Conservation (phyloP, 345 rosid genomes). For the Anacardium occidentale region DNA sequence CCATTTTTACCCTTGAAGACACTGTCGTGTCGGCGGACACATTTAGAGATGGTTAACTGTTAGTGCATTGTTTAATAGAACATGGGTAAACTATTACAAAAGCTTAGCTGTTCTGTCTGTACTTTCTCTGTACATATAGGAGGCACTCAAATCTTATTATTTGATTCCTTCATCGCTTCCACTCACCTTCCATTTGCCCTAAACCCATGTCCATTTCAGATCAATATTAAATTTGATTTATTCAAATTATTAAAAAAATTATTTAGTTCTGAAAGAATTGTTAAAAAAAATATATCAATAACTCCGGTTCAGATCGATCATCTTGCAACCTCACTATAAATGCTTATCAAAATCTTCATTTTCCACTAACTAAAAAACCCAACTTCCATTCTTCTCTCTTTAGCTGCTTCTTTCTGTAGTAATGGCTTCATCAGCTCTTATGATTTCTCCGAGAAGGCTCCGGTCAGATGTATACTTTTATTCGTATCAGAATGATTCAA, state of each 20-base stretch:
- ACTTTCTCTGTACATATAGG: conserved; percentile 32
- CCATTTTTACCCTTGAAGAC: conserved; percentile 7
- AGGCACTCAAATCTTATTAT: conserved; percentile 45
- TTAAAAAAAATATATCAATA: too few species aligned
- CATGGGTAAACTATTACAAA: not conserved
- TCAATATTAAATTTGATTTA: too few species aligned
- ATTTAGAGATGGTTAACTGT: not conserved
- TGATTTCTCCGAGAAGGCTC: conserved; percentile 77
- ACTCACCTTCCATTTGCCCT: conserved; percentile 53
- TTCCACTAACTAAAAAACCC: conserved; percentile 5
- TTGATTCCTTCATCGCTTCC: conserved; percentile 37
- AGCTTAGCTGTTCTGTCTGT: conserved; percentile 59
- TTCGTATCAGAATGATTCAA: conserved; percentile 54
- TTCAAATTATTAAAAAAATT: too few species aligned
- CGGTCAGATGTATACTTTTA: conserved; percentile 77
- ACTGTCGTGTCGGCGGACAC: conserved; percentile 53
- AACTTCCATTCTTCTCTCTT: not conserved
- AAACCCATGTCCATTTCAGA: conserved; percentile 34
- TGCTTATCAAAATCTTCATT: conserved; percentile 10
- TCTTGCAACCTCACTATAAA: conserved; percentile 5
- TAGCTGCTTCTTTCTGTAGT: not conserved
- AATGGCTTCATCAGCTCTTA: conserved; percentile 40
- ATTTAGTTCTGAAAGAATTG: too few species aligned
- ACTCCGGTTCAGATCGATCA: too few species aligned
- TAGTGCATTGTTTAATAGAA: not conserved